Conservation (phyloP, 1,284 basidiomycete genomes). For the Puccinia hordei region DNA sequence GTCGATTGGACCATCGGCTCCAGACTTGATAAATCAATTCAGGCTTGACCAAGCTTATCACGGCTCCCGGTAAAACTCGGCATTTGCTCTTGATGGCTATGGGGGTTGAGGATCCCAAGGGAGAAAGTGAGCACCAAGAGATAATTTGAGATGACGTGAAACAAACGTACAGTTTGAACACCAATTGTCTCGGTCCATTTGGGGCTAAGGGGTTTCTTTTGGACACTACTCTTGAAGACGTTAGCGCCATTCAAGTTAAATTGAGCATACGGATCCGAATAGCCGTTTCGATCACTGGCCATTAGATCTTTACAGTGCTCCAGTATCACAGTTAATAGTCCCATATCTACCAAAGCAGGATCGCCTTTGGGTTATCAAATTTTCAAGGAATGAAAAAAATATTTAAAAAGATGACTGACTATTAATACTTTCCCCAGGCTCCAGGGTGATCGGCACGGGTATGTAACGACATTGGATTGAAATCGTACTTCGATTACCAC, state of each 20-base stretch:
- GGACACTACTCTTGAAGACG: conserved; percentile 79
- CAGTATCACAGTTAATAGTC: conserved; percentile 78
- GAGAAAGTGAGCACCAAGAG: not conserved
- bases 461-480: conserved; percentile 79
- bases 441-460: conserved; percentile 81
- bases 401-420: conserved; percentile 65
- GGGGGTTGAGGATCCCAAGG: too few species aligned
- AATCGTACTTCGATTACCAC: conserved; percentile 64
- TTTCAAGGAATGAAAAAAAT: not conserved
- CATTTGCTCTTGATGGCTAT: conserved; percentile 72
- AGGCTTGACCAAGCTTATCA: conserved; percentile 75
- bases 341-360: conserved; percentile 70
- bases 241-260: conserved; percentile 80
- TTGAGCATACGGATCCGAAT: conserved; percentile 79
- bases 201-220: conserved; percentile 72
- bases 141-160: not conserved
- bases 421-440: conserved; percentile 87
- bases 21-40: conserved; percentile 72
- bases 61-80: conserved; percentile 68
- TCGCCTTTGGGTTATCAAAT: not conserved
- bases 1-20: conserved; percentile 72
- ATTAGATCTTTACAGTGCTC: conserved; percentile 75
- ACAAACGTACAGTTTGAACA: conserved; percentile 63
- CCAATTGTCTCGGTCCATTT: conserved; percentile 82
- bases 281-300: conserved; percentile 82